A percentile compares a stretch with the other conserved stretches of the same genome.
phyloP scores from a whole-genome alignment of 768 basidiomycete species.

The Mycena metata region DNA sequence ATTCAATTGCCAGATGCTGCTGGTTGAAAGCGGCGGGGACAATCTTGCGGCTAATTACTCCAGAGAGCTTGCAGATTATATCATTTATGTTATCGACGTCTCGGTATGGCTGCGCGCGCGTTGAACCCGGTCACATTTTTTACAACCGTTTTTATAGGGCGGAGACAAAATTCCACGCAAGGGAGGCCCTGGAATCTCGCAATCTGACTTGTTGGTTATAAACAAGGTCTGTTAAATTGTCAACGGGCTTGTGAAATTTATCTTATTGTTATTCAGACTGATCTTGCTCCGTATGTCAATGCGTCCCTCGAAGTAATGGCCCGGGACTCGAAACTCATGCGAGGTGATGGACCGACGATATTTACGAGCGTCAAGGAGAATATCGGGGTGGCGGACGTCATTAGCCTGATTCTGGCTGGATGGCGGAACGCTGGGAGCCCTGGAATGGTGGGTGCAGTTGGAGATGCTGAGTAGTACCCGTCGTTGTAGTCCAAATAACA shows the following conservation, averaged over 20 bases:
- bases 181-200: conserved; percentile 97
- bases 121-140: conserved; percentile 7
- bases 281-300: conserved; percentile 92
- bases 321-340: conserved; percentile 92
- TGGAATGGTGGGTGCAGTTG: conserved; percentile 67
- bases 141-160: conserved; percentile 64
- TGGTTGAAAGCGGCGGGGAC: conserved; percentile 97
- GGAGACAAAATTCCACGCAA: conserved; percentile 99
- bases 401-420: conserved; percentile 86
- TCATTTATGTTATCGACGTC: conserved; percentile 93
- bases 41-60: conserved; percentile 98
- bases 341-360: conserved; percentile 93
- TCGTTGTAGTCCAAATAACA: not conserved
- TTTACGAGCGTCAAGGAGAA: conserved; percentile 88
- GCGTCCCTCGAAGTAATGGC: conserved; percentile 97
- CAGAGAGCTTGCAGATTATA: conserved; percentile 96
- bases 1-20: conserved; percentile 89
- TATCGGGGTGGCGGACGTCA: conserved; percentile 85
- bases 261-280: conserved; percentile 68
- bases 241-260: not conserved
- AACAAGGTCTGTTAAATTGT: conserved; percentile 78
- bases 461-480: conserved; percentile 45
- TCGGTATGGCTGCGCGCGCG: conserved; percentile 73
- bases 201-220: conserved; percentile 93
- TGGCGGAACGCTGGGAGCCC: conserved; percentile 89